These are phyloP conservation scores for Vanilla planifolia DNA, from an alignment of 106 monocot genomes.

Conservation along the genomic window DNA sequence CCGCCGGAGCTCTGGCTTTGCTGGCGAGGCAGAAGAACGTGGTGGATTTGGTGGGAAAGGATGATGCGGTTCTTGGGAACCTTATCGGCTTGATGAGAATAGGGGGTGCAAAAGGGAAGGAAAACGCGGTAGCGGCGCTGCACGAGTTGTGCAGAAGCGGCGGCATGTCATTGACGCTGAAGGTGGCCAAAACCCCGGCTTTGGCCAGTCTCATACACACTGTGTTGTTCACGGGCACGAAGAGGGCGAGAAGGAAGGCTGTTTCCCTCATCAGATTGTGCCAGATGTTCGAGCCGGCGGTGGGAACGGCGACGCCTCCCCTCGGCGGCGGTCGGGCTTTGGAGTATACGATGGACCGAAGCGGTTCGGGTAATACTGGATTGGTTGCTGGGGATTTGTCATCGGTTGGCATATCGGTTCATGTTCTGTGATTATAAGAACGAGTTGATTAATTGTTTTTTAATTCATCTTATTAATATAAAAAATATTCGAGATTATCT, in stretches of 20 bases:
- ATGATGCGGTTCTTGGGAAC: slow-evolving; percentile 8
- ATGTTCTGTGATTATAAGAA: background rate
- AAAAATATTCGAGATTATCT: too few relatives aligned
- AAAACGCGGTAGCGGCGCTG: slow-evolving; percentile 53
- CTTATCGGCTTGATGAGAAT: slow-evolving; percentile 35
- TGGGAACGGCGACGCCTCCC: background rate
- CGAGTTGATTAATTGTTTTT: too few relatives aligned
- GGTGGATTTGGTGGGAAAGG: slow-evolving; percentile 15
- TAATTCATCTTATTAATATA: too few relatives aligned
- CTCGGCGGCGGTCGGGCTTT: background rate
- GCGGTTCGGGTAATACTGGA: slow-evolving; percentile 2
- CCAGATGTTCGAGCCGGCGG: slow-evolving; percentile 15
- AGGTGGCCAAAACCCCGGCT: slow-evolving; percentile 28
- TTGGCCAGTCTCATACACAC: slow-evolving; percentile 31
- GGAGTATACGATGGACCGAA: slow-evolving; percentile 7
- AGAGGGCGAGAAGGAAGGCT: slow-evolving; percentile 55
- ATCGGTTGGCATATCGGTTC: slow-evolving; percentile 4
- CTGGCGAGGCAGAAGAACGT: slow-evolving; percentile 23
- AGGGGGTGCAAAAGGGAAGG: slow-evolving; percentile 50
- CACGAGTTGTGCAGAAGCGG: slow-evolving; percentile 48
- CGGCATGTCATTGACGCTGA: slow-evolving; percentile 21
- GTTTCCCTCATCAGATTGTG: slow-evolving; percentile 33
- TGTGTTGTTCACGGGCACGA: slow-evolving; percentile 43
- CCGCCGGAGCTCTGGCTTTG: slow-evolving; percentile 46
- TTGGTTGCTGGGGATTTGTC: slow-evolving; percentile 3